Evolutionary conservation across 108 stramenopile genomes (phyloP).

Genomic region (Conticribra weissflogii): DNA sequence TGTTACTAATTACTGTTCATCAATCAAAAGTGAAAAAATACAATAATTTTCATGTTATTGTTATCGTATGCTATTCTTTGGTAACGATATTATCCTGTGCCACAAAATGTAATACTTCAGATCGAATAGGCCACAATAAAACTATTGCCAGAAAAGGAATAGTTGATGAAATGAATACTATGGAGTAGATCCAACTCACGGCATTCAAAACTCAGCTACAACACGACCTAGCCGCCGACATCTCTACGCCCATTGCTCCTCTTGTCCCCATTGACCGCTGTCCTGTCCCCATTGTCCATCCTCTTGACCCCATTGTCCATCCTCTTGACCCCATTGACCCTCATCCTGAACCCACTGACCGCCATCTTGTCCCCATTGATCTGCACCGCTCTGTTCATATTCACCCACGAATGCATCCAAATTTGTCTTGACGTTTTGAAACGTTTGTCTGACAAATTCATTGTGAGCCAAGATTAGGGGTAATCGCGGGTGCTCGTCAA

Average conservation of each 20-base stretch:
- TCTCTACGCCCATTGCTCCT: not conserved
- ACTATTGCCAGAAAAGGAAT: too few relatives aligned
- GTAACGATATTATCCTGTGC: too few relatives aligned
- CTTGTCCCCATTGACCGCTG: not conserved
- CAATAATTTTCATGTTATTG: too few relatives aligned
- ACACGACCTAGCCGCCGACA: not conserved
- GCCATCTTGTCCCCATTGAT: not conserved
- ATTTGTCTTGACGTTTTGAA: constrained; percentile 52
- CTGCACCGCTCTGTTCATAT: constrained; percentile 5
- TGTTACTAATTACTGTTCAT: too few relatives aligned
- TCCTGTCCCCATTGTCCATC: too few relatives aligned
- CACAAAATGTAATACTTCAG: too few relatives aligned
- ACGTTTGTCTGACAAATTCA: constrained; percentile 55
- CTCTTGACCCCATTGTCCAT: not conserved
- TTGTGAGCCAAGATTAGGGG: constrained; percentile 62
- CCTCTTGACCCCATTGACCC: not conserved
- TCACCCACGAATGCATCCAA: constrained; percentile 30
- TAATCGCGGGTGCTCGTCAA: constrained; percentile 58
- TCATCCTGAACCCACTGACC: not conserved
- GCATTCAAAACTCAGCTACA: not conserved
- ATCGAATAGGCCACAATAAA: too few relatives aligned
- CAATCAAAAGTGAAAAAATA: too few relatives aligned
- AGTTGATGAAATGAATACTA: not conserved
- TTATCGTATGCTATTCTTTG: too few relatives aligned
- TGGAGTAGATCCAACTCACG: not conserved